phyloP scores from a whole-genome alignment of 768 basidiomycete genomes.

The Lactarius hengduanensis region DNA sequence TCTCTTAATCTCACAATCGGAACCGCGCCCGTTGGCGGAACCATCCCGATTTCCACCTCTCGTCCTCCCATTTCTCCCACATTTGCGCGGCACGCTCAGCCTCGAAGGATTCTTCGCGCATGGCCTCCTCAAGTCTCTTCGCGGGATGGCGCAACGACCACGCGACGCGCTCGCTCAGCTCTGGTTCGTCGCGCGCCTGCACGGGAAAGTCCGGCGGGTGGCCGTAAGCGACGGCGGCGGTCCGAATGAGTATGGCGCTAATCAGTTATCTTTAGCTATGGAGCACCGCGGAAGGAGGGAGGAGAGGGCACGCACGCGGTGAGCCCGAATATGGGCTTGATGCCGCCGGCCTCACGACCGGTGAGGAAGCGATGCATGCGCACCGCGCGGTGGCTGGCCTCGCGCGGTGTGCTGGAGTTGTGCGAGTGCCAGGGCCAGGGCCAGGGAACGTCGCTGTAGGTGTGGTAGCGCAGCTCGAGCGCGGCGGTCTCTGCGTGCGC shows the following conservation, averaged over 20 bases:
- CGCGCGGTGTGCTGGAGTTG: background rate
- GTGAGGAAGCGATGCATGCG: constrained; percentile 82
- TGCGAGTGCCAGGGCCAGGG: constrained; percentile 39
- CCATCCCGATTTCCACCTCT: constrained; percentile 13
- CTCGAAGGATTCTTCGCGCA: constrained; percentile 33
- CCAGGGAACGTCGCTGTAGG: constrained; percentile 53
- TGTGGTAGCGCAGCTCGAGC: constrained; percentile 61
- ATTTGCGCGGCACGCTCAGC: constrained; percentile 25
- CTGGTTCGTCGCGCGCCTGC: constrained; percentile 44
- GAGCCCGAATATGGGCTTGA: constrained; percentile 86
- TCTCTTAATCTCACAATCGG: constrained; percentile 8
- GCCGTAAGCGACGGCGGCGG: constrained; percentile 50
- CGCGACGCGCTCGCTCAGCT: constrained; percentile 43
- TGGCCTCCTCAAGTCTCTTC: constrained; percentile 31
- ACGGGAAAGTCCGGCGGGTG: constrained; percentile 46
- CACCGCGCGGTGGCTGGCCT: constrained; percentile 24
- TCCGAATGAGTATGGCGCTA: constrained; percentile 53
- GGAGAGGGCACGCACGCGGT: constrained; percentile 62
- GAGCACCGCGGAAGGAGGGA: background rate
- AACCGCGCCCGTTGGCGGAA: constrained; percentile 2
- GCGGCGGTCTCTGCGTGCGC: constrained; percentile 38
- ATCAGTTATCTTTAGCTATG: background rate
- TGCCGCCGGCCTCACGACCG: constrained; percentile 77
- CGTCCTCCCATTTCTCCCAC: constrained; percentile 26
- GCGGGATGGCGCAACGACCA: constrained; percentile 39